These are phyloP conservation scores for Stemphylium vesicarium DNA, from an alignment of 2,329 filamentous ascomycete genomes.

Conservation along the genomic window DNA sequence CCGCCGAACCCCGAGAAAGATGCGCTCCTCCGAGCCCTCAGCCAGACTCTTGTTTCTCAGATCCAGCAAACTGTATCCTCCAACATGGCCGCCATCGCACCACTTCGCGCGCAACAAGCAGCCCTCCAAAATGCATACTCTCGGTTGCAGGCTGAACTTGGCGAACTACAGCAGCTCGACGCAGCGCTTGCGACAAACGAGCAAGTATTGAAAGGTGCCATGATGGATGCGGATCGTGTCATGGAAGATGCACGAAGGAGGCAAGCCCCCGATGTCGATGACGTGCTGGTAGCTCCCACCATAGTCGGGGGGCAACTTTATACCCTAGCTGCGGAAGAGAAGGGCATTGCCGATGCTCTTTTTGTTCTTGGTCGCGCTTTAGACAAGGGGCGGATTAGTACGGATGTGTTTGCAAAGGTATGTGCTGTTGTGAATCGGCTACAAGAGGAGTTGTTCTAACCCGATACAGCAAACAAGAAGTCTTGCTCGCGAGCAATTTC, in stretches of 20 bases:
- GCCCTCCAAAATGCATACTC: conserved; percentile 76
- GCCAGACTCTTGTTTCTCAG: conserved; percentile 70
- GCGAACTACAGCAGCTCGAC: conserved; percentile 73
- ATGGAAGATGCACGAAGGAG: conserved; percentile 75
- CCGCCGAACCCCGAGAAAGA: conserved; percentile 97
- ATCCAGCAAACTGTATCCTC: conserved; percentile 73
- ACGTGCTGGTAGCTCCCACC: conserved; percentile 89
- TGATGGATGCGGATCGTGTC: conserved; percentile 78
- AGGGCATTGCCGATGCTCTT: conserved; percentile 83
- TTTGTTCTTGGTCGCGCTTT: conserved; percentile 80
- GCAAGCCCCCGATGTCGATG: conserved; percentile 79
- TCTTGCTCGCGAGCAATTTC: conserved; percentile 78
- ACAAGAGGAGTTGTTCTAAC: conserved; percentile 9
- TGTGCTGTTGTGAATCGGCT: conserved; percentile 1
- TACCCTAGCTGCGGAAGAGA: conserved; percentile 84
- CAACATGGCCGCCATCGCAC: conserved; percentile 74
- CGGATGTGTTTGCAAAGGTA: conserved; percentile 78
- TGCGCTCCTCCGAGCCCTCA: conserved; percentile 78
- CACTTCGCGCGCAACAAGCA: conserved; percentile 77
- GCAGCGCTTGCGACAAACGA: conserved; percentile 77
- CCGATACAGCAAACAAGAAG: conserved; percentile 63
- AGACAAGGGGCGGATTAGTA: conserved; percentile 72
- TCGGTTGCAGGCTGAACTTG: conserved; percentile 75
- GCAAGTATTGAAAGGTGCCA: conserved; percentile 74
- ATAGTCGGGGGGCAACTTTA: conserved; percentile 94